Evolutionary conservation across 129 eudicot genomes (phyloP), one percentile per base, ranked within the genome.

Genomic region (Rutidosis leptorrhynchoides): DNA sequence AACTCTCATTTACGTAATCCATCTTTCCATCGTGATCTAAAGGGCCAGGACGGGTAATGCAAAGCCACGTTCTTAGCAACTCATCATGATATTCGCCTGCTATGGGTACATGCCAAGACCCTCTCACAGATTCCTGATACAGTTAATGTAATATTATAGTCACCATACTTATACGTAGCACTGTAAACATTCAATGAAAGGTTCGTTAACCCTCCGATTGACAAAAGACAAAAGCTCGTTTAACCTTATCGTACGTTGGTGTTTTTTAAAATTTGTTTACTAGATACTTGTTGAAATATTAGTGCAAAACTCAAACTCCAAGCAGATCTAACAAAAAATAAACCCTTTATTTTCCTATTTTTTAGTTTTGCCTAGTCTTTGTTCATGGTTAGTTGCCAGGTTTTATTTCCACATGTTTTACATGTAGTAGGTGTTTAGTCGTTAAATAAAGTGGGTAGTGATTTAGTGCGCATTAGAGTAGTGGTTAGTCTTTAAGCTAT

Each of bases 81-180:
- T 85, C 89, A 10, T 80, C 87, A 43, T 21, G 64, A 27, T 35
- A 33, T 68, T 88, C 95, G 0, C 89, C 83, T 14, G 81, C 64
- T 64, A 88, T 8, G 27, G 98, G 98, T 30, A 69, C 80, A 76
- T 92, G 98, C 98, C 98, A 92, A 19, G 95, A 48, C 65, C 96
- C 96, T 32, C 71, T 78, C 76, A 74, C 93, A 2, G 96, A 85
- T 78, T 82, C 87, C 83, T 82, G 81, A 62, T 43, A 76, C 51
- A 75, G 21, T 26, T 28, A 23, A 20, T 53, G 8, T 22, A 8
- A 32, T 22, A 69, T 62, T 74, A 20, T 64, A 58, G 17, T 20
- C 32, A 3, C 24, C 24, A 64, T 53, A 56, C 58, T 11, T 6
- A n/a, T 51, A 22, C 3, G n/a, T 11, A 40, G 14, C 15, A 4